Evolutionary conservation across 2,329 filamentous ascomycete species (phyloP).

Genomic region (Madurella fahalii): DNA sequence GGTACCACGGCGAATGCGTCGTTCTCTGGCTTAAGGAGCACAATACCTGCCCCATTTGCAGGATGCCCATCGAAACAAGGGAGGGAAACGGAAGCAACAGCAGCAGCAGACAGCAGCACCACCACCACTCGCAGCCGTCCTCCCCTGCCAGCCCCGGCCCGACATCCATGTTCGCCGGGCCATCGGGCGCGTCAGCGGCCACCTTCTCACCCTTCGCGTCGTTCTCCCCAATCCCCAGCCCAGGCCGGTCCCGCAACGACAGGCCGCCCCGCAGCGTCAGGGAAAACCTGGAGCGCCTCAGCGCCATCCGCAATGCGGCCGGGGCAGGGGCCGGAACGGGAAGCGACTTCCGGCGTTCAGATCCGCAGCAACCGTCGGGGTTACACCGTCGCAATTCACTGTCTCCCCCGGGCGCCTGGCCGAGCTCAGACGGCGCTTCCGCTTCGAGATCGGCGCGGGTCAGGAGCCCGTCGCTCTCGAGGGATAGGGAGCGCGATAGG

Average conservation of each 20-base stretch:
- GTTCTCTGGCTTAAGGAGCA: conserved; percentile 82
- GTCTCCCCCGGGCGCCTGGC: conserved; percentile 6
- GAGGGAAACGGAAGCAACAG: conserved; percentile 24
- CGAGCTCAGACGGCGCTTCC: background rate
- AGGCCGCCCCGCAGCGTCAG: conserved; percentile 12
- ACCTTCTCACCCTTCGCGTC: background rate
- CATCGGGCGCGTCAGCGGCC: background rate
- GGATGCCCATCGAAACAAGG: conserved; percentile 49
- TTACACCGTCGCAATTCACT: conserved; percentile 8
- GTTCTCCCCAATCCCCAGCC: background rate
- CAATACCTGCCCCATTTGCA: conserved; percentile 85
- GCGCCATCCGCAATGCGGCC: conserved; percentile 24
- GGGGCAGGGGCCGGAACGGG: background rate
- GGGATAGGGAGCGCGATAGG: background rate
- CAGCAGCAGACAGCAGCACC: conserved; percentile 14
- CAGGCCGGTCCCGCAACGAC: conserved; percentile 1
- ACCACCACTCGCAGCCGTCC: conserved; percentile 3
- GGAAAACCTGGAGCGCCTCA: conserved; percentile 26
- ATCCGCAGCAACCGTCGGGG: background rate
- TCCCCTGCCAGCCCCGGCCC: background rate
- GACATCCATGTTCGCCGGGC: background rate
- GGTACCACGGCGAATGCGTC: conserved; percentile 85
- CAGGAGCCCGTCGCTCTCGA: background rate
- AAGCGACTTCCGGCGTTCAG: background rate
- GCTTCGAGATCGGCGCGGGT: background rate